A percentile compares a stretch with the other conserved stretches of the same genome.
phyloP scores from a whole-genome alignment of 345 rosid species.

The Eucalyptus erythrocorys region DNA sequence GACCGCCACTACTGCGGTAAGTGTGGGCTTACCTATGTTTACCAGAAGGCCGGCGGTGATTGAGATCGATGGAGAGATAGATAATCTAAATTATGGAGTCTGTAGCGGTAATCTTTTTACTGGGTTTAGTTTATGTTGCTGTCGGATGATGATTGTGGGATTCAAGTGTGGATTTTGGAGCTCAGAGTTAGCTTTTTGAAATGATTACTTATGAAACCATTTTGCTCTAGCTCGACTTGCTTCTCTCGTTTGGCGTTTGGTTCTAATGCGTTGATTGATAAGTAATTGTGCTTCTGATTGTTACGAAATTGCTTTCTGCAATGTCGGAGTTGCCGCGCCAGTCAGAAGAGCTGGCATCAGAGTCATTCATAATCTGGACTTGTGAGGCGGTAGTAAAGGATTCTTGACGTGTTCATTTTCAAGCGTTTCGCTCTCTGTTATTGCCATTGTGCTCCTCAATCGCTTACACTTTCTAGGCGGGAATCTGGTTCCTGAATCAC shows the following conservation, averaged over 20 bases:
- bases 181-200: not conserved
- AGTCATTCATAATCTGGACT: not conserved
- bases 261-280: not conserved
- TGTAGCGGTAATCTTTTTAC: not conserved
- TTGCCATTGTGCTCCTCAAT: not conserved
- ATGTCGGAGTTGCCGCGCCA: not conserved
- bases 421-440: not conserved
- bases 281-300: not conserved
- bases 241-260: not conserved
- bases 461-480: not conserved
- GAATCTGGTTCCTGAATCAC: not conserved
- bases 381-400: not conserved
- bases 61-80: not conserved
- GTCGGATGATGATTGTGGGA: not conserved
- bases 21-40: constrained; percentile 62
- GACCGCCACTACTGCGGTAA: constrained; percentile 70
- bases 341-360: not conserved
- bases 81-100: not conserved
- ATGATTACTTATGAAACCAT: not conserved
- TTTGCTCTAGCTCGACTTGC: not conserved
- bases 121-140: not conserved
- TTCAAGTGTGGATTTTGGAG: not conserved
- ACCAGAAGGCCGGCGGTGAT: constrained; percentile 57
- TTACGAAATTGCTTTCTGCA: not conserved
- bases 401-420: not conserved